A percentile compares a stretch with the other conserved stretches of the same genome.
These are phyloP conservation scores for Neopestalotiopsis clavispora DNA, from an alignment of 2,329 filamentous ascomycete species.

Conservation along the genomic window DNA sequence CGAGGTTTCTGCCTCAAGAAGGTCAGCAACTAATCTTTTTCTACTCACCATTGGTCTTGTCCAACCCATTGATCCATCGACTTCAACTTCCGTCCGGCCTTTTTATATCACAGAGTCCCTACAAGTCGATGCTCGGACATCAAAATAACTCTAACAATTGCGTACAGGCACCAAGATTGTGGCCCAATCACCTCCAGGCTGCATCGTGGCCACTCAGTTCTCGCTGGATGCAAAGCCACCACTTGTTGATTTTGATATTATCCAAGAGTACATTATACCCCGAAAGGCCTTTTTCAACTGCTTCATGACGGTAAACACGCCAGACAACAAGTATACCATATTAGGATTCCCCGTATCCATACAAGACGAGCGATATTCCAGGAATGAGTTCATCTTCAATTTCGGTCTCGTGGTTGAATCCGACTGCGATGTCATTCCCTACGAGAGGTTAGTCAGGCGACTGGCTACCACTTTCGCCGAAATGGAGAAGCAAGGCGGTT, in stretches of 20 bases:
- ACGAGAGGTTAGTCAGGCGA: conserved; percentile 84
- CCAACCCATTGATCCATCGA: too few species aligned
- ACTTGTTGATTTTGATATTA: conserved; percentile 82
- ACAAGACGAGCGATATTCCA: conserved; percentile 78
- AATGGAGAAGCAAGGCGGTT: conserved; percentile 89
- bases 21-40: conserved; percentile 46
- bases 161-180: conserved; percentile 64
- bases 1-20: conserved; percentile 69
- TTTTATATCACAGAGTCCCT: not conserved
- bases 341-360: conserved; percentile 91
- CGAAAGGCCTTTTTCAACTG: conserved; percentile 95
- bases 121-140: too few species aligned
- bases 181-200: conserved; percentile 66
- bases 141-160: conserved; percentile 21
- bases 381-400: conserved; percentile 99
- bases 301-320: conserved; percentile 79
- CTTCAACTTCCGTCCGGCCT: too few species aligned
- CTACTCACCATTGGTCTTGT: not conserved
- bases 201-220: conserved; percentile 55
- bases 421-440: conserved; percentile 73
- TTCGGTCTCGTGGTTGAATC: conserved; percentile 82
- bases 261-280: conserved; percentile 93
- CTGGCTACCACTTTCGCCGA: conserved; percentile 85
- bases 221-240: conserved; percentile 54
- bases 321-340: conserved; percentile 72